Percentiles rank a stretch among this genome's conserved stretches.
phyloP scores from a whole-genome alignment of 495 filamentous ascomycete species.

The Cercophora scortea region DNA sequence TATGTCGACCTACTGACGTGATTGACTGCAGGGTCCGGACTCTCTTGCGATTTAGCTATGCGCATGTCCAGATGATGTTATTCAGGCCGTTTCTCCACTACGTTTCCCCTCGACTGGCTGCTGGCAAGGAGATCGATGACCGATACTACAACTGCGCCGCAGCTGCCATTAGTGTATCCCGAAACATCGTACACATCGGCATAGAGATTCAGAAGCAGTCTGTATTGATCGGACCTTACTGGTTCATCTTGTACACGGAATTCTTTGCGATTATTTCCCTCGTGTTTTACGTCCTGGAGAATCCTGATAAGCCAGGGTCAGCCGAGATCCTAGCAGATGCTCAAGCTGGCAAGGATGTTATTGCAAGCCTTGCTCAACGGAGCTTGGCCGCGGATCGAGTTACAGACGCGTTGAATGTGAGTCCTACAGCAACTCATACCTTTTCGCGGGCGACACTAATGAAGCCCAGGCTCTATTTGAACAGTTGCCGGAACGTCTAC shows the following conservation, averaged over 20 bases:
- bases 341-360: slow-evolving; percentile 70
- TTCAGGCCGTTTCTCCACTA: slow-evolving; percentile 96
- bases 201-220: slow-evolving; percentile 79
- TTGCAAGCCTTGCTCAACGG: slow-evolving; percentile 67
- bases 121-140: slow-evolving; percentile 66
- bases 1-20: not conserved
- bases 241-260: slow-evolving; percentile 94
- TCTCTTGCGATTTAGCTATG: slow-evolving; percentile 77
- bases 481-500: slow-evolving; percentile 63
- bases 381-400: slow-evolving; percentile 87
- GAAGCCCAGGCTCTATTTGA: slow-evolving; percentile 62
- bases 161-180: slow-evolving; percentile 83
- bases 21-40: slow-evolving; percentile 60
- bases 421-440: not conserved
- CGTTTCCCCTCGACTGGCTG: slow-evolving; percentile 60
- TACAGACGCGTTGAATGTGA: slow-evolving; percentile 63
- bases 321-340: slow-evolving; percentile 77
- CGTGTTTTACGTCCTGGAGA: slow-evolving; percentile 85
- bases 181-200: slow-evolving; percentile 91
- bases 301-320: slow-evolving; percentile 70
- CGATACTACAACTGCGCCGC: slow-evolving; percentile 86
- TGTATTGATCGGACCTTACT: slow-evolving; percentile 82
- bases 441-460: slow-evolving; percentile 1
- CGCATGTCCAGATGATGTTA: slow-evolving; percentile 89
- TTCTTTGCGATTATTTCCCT: slow-evolving; percentile 91